phyloP scores from a whole-genome alignment of 441 rosid species.

The Metrosideros polymorpha region DNA sequence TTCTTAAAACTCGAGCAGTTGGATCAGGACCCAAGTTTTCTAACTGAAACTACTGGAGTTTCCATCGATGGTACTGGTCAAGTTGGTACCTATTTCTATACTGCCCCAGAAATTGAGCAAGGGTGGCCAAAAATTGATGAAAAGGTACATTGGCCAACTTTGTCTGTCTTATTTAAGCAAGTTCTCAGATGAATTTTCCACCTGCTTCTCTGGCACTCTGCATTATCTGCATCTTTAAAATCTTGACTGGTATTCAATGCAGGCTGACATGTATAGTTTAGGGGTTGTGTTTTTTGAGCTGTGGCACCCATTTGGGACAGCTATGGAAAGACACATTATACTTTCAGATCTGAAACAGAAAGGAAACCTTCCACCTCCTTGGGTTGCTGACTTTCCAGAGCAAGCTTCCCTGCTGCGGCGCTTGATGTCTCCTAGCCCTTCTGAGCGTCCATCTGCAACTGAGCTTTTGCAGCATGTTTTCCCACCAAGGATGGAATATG shows the following conservation, averaged over 20 bases:
- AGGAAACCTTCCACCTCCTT: conserved; percentile 73
- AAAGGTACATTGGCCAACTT: conserved; percentile 44
- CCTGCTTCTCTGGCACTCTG: neutral
- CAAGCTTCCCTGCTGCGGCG: conserved; percentile 71
- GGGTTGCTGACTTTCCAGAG: conserved; percentile 85
- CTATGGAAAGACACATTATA: conserved; percentile 79
- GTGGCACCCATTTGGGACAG: conserved; percentile 95
- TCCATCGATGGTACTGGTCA: conserved; percentile 88
- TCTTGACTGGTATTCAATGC: conserved; percentile 13
- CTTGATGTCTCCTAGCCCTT: conserved; percentile 88
- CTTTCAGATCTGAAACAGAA: conserved; percentile 80
- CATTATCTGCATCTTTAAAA: neutral
- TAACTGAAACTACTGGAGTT: conserved; percentile 56
- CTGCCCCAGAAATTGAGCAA: conserved; percentile 99
- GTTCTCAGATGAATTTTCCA: neutral
- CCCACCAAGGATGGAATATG: conserved; percentile 93
- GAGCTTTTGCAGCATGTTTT: conserved; percentile 78
- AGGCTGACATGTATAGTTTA: conserved; percentile 99
- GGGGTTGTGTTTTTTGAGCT: conserved; percentile 95
- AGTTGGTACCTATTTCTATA: conserved; percentile 94
- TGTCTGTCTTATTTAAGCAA: neutral
- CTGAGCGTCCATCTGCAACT: conserved; percentile 93
- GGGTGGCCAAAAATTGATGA: conserved; percentile 98
- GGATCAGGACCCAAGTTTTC: conserved; percentile 66
- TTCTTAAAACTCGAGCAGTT: conserved; percentile 93